phyloP scores from a whole-genome alignment of 805 yeast species.

The Ogataea degrootiae region DNA sequence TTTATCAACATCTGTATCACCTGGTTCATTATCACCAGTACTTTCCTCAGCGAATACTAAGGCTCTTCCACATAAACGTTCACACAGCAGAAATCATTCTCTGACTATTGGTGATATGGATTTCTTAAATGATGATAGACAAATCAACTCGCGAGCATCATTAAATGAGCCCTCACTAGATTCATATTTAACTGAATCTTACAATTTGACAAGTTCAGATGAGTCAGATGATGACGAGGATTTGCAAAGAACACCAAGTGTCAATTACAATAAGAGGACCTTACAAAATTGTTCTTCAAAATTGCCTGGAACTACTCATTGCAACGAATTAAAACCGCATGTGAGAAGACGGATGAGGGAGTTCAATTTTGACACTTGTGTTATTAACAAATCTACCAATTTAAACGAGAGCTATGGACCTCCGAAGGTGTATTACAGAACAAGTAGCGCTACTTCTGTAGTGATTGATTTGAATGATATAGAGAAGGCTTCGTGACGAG shows the following conservation, averaged over 20 bases:
- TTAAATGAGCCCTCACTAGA: neutral
- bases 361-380: neutral
- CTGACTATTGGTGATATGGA: neutral
- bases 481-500: neutral
- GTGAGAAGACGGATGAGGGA: neutral
- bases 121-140: neutral
- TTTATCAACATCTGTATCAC: neutral
- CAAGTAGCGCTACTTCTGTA: neutral
- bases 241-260: too few relatives aligned
- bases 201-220: too few relatives aligned
- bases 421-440: neutral
- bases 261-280: neutral
- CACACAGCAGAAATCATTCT: neutral
- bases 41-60: neutral
- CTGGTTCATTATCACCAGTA: neutral
- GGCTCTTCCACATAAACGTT: neutral
- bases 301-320: neutral
- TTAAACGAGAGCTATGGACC: neutral
- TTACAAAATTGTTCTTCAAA: neutral
- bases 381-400: neutral
- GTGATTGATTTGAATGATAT: slow-evolving; percentile 2
- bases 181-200: too few relatives aligned
- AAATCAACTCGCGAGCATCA: neutral
- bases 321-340: neutral
- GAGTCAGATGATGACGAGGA: too few relatives aligned